Conservation (phyloP, 2,329 filamentous ascomycete species). For the Aspergillus aculeatus region DNA sequence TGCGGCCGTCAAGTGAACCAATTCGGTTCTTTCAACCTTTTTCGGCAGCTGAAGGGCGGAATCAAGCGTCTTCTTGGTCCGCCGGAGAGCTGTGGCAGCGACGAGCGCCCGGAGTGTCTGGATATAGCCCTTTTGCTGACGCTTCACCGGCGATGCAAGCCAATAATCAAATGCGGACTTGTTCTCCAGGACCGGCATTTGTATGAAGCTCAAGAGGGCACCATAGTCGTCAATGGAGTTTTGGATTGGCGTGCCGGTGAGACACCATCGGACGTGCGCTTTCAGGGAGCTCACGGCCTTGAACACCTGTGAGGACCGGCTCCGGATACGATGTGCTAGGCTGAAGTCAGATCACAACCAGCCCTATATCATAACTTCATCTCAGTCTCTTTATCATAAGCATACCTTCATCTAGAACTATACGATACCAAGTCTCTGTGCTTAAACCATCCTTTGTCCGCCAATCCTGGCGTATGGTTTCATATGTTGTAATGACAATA, state of each 20-base stretch:
- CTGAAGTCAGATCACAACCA: too few species aligned
- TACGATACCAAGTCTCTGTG: neutral
- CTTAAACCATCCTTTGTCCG: neutral
- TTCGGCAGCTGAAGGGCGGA: neutral
- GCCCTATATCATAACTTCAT: neutral
- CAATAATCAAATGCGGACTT: neutral
- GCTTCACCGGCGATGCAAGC: neutral
- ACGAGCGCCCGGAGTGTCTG: neutral
- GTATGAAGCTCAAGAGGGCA: neutral
- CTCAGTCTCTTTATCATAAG: neutral
- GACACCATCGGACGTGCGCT: constrained; percentile 3
- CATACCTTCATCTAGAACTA: constrained; percentile 11
- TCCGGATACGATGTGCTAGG: constrained; percentile 6
- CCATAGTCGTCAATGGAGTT: constrained; percentile 1
- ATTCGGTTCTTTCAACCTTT: neutral
- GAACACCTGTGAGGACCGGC: neutral
- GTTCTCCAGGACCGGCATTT: neutral
- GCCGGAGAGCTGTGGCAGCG: constrained; percentile 1
- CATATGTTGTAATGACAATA: constrained; percentile 9
- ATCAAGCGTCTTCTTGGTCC: neutral
- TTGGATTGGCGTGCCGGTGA: constrained; percentile 7
- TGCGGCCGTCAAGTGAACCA: neutral
- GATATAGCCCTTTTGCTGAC: neutral
- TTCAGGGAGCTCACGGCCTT: neutral
- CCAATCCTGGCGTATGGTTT: neutral